A percentile compares a stretch with the other conserved stretches of the same genome.
Evolutionary conservation across 2,329 filamentous ascomycete genomes (phyloP).

Genomic region (Mollisiaceae sp.): DNA sequence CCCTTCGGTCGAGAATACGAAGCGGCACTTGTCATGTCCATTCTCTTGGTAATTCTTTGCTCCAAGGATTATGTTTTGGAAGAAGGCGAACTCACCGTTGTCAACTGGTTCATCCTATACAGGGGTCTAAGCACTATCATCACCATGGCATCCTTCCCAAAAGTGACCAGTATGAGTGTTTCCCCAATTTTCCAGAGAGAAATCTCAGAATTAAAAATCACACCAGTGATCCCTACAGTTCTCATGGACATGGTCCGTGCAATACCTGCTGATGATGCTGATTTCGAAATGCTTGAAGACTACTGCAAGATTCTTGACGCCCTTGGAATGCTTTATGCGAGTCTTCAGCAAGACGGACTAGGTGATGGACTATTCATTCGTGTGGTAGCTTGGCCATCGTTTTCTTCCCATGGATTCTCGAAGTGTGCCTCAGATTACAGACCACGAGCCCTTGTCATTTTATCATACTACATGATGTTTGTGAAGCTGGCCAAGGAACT

Average conservation of each 20-base stretch:
- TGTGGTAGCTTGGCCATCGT: slow-evolving; percentile 36
- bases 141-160: slow-evolving; percentile 13
- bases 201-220: slow-evolving; percentile 25
- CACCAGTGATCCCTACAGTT: slow-evolving; percentile 33
- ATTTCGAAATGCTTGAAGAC: slow-evolving; percentile 31
- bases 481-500: slow-evolving; percentile 26
- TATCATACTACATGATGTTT: slow-evolving; percentile 32
- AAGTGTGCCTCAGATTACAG: slow-evolving; percentile 21
- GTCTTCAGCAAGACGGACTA: slow-evolving; percentile 35
- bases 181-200: slow-evolving; percentile 36
- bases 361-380: slow-evolving; percentile 31
- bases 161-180: slow-evolving; percentile 22
- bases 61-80: slow-evolving; percentile 26
- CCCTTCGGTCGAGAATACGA: slow-evolving; percentile 32
- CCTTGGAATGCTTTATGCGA: slow-evolving; percentile 38
- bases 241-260: slow-evolving; percentile 35
- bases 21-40: slow-evolving; percentile 37
- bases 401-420: slow-evolving; percentile 26
- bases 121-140: slow-evolving; percentile 32
- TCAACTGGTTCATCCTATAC: slow-evolving; percentile 39
- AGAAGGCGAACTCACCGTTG: slow-evolving; percentile 32
- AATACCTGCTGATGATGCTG: slow-evolving; percentile 34
- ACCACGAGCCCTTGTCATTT: slow-evolving; percentile 30
- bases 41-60: slow-evolving; percentile 36
- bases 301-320: slow-evolving; percentile 37